Conservation (phyloP, 1,284 basidiomycete species). For the Neonothopanus nambi region DNA sequence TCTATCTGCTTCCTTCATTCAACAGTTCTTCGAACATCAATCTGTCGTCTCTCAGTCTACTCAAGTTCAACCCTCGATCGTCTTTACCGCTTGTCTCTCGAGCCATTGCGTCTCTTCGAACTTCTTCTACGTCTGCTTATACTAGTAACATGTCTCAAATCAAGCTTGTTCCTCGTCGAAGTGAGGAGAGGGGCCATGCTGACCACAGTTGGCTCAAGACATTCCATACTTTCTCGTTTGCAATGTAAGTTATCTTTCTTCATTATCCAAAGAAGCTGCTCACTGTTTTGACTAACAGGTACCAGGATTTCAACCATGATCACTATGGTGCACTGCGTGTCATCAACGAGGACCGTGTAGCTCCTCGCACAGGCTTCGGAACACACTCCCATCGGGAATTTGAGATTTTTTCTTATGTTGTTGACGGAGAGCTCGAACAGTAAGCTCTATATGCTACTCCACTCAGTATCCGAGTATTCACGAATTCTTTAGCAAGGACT, state of each 20-base stretch:
- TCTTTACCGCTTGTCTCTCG: not conserved
- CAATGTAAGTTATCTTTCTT: conserved; percentile 48
- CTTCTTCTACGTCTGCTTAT: no score
- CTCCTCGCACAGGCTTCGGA: conserved; percentile 78
- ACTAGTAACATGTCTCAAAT: conserved; percentile 8
- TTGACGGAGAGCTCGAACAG: conserved; percentile 80
- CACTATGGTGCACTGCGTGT: conserved; percentile 68
- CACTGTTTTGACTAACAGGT: conserved; percentile 39
- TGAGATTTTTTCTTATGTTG: conserved; percentile 90
- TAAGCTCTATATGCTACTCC: conserved; percentile 35
- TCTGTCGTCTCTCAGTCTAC: conserved; percentile 1
- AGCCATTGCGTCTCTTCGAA: not conserved
- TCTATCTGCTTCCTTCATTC: conserved; percentile 28
- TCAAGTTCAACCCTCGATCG: no score
- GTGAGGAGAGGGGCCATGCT: conserved; percentile 66
- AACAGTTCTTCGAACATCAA: conserved; percentile 29
- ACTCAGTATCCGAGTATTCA: conserved; percentile 11
- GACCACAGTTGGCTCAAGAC: conserved; percentile 92
- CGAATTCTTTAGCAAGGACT: conserved; percentile 63
- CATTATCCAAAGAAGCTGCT: not conserved
- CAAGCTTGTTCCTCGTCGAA: conserved; percentile 12
- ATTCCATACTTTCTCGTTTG: conserved; percentile 87
- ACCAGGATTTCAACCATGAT: conserved; percentile 59
- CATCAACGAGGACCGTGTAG: conserved; percentile 91
- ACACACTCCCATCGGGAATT: conserved; percentile 84